Conservation (phyloP, 371 early-diverging fungal species). For the Parasitella parasitica region DNA sequence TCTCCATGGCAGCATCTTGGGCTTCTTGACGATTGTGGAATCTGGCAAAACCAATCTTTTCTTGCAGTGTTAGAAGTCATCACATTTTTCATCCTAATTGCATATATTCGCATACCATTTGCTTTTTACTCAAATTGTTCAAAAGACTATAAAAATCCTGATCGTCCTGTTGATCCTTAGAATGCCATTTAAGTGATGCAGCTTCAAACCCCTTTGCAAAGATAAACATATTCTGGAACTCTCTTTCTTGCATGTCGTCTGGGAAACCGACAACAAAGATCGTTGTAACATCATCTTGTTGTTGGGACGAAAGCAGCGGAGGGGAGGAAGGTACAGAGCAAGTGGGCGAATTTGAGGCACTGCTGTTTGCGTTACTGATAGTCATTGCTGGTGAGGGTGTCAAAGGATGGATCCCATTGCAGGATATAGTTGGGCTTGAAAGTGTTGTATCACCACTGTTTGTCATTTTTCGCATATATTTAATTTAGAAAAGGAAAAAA, state of each 20-base stretch:
- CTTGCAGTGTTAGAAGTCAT: background rate
- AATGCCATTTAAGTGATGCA: slow-evolving; percentile 86
- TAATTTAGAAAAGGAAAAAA: slow-evolving; percentile 2
- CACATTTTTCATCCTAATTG: no score
- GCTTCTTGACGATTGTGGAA: slow-evolving; percentile 44
- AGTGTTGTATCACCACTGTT: background rate
- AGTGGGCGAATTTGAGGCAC: slow-evolving; percentile 4
- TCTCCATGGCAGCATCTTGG: slow-evolving; percentile 31
- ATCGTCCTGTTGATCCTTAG: slow-evolving; percentile 56
- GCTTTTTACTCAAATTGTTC: slow-evolving; percentile 56
- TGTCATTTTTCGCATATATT: slow-evolving; percentile 10
- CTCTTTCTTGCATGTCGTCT: slow-evolving; percentile 95
- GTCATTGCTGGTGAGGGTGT: slow-evolving; percentile 15
- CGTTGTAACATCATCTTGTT: slow-evolving; percentile 76
- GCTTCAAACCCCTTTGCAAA: slow-evolving; percentile 95
- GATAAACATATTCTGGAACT: slow-evolving; percentile 97
- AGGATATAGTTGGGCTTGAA: background rate
- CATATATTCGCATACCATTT: slow-evolving; percentile 77
- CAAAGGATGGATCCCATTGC: background rate
- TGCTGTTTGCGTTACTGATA: slow-evolving; percentile 13
- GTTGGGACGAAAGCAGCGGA: slow-evolving; percentile 8
- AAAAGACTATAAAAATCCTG: background rate
- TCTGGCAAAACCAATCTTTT: slow-evolving; percentile 46
- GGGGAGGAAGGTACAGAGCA: slow-evolving; percentile 1
- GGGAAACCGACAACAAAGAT: slow-evolving; percentile 98